Conservation (phyloP, 495 filamentous ascomycete genomes). For the Chaetomium cochliodes region DNA sequence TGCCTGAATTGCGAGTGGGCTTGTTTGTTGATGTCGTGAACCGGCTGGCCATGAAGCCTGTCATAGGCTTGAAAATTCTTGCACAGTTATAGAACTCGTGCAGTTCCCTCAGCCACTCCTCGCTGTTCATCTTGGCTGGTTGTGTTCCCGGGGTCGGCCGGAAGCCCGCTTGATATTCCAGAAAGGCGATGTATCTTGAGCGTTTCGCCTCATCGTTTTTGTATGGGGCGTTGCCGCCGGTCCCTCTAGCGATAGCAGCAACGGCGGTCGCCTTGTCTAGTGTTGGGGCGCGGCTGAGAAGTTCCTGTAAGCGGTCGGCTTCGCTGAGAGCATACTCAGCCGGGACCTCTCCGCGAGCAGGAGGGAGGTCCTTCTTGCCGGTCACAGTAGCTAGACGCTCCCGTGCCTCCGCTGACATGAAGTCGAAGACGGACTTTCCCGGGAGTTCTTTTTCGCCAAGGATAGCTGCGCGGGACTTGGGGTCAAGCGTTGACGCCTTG, state of each 20-base stretch:
- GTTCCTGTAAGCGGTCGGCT: slow-evolving; percentile 56
- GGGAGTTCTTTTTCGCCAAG: slow-evolving; percentile 81
- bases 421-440: slow-evolving; percentile 95
- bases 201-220: slow-evolving; percentile 76
- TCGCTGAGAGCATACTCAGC: slow-evolving; percentile 59
- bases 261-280: slow-evolving; percentile 72
- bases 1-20: slow-evolving; percentile 28
- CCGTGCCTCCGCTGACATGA: slow-evolving; percentile 76
- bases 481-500: slow-evolving; percentile 71
- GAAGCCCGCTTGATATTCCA: slow-evolving; percentile 74
- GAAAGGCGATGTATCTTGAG: slow-evolving; percentile 71
- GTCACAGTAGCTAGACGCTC: slow-evolving; percentile 73
- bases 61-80: slow-evolving; percentile 88
- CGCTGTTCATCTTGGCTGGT: slow-evolving; percentile 52
- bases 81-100: slow-evolving; percentile 86
- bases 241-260: slow-evolving; percentile 71
- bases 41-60: slow-evolving; percentile 84
- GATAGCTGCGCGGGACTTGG: slow-evolving; percentile 73
- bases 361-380: slow-evolving; percentile 73
- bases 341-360: slow-evolving; percentile 71
- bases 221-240: slow-evolving; percentile 79
- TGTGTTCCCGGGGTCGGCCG: slow-evolving; percentile 57
- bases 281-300: slow-evolving; percentile 64
- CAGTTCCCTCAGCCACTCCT: slow-evolving; percentile 78
- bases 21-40: slow-evolving; percentile 65